phyloP scores from a whole-genome alignment of 2,329 filamentous ascomycete species.

The Aureobasidium sp. region DNA sequence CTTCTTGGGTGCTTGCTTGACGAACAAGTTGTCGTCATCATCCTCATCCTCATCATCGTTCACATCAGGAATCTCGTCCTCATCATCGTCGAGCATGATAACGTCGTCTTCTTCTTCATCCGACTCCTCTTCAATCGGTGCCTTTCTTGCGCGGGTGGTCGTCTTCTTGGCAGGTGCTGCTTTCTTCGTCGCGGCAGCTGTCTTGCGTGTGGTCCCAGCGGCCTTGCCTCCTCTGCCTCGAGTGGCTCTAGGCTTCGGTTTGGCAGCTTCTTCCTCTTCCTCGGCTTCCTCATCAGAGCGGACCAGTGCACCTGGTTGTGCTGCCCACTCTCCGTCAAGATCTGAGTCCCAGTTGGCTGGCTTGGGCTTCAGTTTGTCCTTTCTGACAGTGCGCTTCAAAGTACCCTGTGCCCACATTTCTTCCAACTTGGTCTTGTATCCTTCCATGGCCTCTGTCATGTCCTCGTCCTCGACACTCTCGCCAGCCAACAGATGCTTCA shows the following conservation, averaged over 20 bases:
- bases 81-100: constrained; percentile 34
- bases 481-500: constrained; percentile 44
- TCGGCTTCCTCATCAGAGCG: constrained; percentile 40
- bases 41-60: constrained; percentile 27
- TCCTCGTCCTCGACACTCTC: constrained; percentile 58
- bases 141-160: constrained; percentile 31
- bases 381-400: constrained; percentile 42
- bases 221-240: constrained; percentile 39
- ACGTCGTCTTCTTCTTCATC: constrained; percentile 34
- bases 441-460: constrained; percentile 48
- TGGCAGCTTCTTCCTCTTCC: constrained; percentile 27
- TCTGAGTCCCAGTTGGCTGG: constrained; percentile 85
- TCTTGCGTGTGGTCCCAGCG: constrained; percentile 32
- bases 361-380: constrained; percentile 51
- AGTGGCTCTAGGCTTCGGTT: constrained; percentile 29
- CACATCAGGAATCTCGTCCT: constrained; percentile 34
- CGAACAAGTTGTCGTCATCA: constrained; percentile 36
- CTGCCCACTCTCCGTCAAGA: constrained; percentile 75
- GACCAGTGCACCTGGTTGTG: constrained; percentile 60
- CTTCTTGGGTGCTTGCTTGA: constrained; percentile 24
- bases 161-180: constrained; percentile 23
- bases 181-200: constrained; percentile 28
- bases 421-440: constrained; percentile 55
- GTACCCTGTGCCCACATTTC: constrained; percentile 60
- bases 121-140: constrained; percentile 32